phyloP scores from a whole-genome alignment of 257 asterid genomes.

The Solanum pinnatisectum region DNA sequence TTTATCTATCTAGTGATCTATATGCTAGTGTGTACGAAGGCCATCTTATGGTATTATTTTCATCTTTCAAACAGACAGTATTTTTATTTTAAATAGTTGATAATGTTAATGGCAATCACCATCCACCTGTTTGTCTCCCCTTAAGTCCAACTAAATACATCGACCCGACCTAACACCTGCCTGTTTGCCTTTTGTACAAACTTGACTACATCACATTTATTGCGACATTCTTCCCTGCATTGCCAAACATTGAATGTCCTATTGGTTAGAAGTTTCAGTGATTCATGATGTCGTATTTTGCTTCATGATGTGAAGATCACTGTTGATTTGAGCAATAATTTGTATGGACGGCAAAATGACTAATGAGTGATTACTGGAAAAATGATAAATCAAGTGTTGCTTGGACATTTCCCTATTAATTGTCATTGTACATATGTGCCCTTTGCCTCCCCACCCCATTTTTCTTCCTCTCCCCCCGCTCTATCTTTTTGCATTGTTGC shows the following conservation, averaged over 20 bases:
- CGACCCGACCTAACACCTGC: not conserved
- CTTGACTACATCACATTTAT: not conserved
- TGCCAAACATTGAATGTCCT: not conserved
- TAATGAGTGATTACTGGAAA: not conserved
- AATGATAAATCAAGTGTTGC: not conserved
- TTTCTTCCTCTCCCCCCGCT: not conserved
- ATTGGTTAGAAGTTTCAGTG: not conserved
- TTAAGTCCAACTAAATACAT: not conserved
- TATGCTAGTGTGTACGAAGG: not conserved
- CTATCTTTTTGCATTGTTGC: not conserved
- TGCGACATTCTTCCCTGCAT: not conserved
- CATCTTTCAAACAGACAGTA: not conserved
- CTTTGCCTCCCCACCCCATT: not conserved
- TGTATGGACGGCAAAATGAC: not conserved
- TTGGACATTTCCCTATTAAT: not conserved
- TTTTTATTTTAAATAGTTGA: not conserved
- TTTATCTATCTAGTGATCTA: not conserved
- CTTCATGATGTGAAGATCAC: not conserved
- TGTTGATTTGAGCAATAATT: not conserved
- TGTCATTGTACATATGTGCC: not conserved
- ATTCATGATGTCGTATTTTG: not conserved
- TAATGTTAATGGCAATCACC: not conserved
- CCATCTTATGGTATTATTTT: not conserved
- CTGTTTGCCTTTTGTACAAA: not conserved
- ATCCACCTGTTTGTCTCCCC: not conserved